phyloP scores from a whole-genome alignment of 2,329 filamentous ascomycete genomes.

The Beauveria sp. region DNA sequence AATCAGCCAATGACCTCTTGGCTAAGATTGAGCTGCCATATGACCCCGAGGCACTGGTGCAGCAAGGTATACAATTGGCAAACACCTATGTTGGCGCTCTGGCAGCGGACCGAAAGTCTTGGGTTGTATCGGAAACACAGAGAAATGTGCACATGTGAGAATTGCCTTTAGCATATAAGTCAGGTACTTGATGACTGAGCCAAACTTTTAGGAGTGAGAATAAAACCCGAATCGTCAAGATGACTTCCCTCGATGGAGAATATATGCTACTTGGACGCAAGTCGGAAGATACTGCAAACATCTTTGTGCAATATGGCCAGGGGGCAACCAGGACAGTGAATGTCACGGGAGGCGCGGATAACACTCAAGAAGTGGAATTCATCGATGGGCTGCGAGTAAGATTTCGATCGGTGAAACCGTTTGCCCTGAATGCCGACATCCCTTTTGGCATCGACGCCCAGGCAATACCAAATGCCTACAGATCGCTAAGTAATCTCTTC shows the following conservation, averaged over 20 bases:
- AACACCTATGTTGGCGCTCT: conserved; percentile 10
- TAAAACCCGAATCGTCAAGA: conserved; percentile 24
- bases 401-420: background rate
- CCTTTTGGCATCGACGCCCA: background rate
- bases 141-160: conserved; percentile 21
- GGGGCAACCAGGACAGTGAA: conserved; percentile 23
- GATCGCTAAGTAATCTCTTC: background rate
- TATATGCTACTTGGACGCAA: conserved; percentile 24
- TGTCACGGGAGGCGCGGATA: conserved; percentile 17
- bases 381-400: conserved; percentile 21
- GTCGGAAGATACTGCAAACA: conserved; percentile 20
- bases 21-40: conserved; percentile 27
- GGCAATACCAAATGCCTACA: background rate
- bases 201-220: conserved; percentile 15
- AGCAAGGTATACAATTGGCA: conserved; percentile 3
- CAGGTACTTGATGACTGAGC: too few relatives aligned
- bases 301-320: conserved; percentile 27
- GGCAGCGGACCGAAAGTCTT: conserved; percentile 4
- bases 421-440: conserved; percentile 8
- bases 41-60: conserved; percentile 8
- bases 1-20: conserved; percentile 25
- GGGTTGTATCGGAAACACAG: conserved; percentile 15
- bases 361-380: conserved; percentile 20
- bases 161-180: too few relatives aligned
- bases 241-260: conserved; percentile 25